These are phyloP conservation scores for Solanum acaule DNA, from an alignment of 257 asterid species.

Conservation along the genomic window DNA sequence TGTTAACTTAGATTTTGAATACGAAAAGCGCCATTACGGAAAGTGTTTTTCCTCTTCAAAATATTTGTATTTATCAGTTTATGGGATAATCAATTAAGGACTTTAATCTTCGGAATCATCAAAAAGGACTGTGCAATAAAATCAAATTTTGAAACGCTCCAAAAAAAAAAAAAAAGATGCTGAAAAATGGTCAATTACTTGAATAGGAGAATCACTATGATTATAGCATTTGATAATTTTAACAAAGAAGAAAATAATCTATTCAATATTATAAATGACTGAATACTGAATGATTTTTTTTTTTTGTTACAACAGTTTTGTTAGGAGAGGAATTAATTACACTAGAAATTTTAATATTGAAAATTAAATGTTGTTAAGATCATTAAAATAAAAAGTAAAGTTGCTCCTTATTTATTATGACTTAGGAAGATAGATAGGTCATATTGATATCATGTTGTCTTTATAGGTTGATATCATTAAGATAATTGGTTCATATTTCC, in stretches of 20 bases:
- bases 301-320: neutral
- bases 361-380: neutral
- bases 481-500: neutral
- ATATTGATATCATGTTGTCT: neutral
- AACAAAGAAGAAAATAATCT: neutral
- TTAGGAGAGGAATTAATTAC: neutral
- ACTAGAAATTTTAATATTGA: neutral
- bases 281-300: neutral
- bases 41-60: neutral
- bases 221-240: neutral
- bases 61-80: neutral
- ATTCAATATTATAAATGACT: neutral
- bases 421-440: neutral
- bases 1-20: neutral
- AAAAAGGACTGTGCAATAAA: neutral
- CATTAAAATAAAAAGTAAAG: neutral
- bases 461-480: slow-evolving; percentile 1
- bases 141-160: neutral
- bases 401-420: neutral
- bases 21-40: neutral
- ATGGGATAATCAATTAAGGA: neutral
- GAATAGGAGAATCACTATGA: neutral
- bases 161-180: neutral
- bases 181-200: neutral
- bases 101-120: neutral